Evolutionary conservation across 2,329 filamentous ascomycete species (phyloP), one percentile per base, ranked within the genome.

Genomic region (Penicillium sp.): DNA sequence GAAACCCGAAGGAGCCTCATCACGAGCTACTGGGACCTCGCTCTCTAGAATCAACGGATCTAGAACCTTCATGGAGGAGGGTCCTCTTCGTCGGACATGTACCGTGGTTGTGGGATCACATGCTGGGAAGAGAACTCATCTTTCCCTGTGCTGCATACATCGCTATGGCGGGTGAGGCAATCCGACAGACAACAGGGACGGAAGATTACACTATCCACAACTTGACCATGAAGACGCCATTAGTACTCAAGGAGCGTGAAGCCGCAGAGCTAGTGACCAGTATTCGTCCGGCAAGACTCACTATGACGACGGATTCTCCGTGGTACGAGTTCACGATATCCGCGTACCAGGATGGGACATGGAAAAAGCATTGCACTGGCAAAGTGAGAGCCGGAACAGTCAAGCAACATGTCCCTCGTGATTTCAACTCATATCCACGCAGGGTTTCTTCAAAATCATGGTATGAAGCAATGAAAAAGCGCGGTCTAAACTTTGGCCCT

Each of bases 121-220:
- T 69, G 22, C 58, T 85, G 0, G 62, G 71, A 0, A 67, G 67
- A 0, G 67, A 78, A 4, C 64, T 78, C 1, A 66, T 84, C 1
- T 81, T 81, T 46, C 82, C 82, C 0, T 73, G 64, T 1, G 77
- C 81, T 0, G 81, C 74, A 0, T 82, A 79, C 58, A 57, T 83
- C 0, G 70, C 75, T 8, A 80, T 83, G 71, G 78, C 74, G 1
- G 75, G 77, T 0, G 80, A 82, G 62, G 81, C 80, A 2, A 55
- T 64, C 1, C 22, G 61, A n/a, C 66, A 68, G 42, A 28, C 35
- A 4, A 59, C 38, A 13, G 56, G 55, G 4, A 14, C n/a, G 40
- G 43, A 22, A 40, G 19, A 55, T 52, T 33, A 45, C 22, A 52
- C 38, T 8, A 52, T 73, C 6, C 54, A 61, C 2, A 59, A 67